A percentile compares a stretch with the other conserved stretches of the same genome.
These are phyloP conservation scores for Colletotrichum plurivorum DNA, from an alignment of 2,329 filamentous ascomycete genomes.

Conservation along the genomic window DNA sequence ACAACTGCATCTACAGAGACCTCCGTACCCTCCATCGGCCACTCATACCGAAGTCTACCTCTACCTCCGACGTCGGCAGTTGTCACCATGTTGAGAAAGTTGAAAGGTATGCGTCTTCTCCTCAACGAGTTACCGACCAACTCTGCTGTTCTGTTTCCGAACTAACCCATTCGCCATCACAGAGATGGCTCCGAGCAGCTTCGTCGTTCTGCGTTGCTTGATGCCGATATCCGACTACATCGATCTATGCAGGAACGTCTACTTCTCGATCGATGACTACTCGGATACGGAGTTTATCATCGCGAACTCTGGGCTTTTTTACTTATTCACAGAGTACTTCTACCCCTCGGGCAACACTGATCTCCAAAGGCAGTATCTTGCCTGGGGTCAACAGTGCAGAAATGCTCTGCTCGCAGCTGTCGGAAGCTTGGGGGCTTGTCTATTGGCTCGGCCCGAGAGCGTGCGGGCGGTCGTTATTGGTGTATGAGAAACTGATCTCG, in stretches of 20 bases:
- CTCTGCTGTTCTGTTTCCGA: not conserved
- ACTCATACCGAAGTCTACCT: slow-evolving; percentile 4
- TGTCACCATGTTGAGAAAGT: not conserved
- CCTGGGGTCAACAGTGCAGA: slow-evolving; percentile 7
- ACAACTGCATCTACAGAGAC: no score
- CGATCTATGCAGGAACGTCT: slow-evolving; percentile 62
- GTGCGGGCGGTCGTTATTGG: slow-evolving; percentile 14
- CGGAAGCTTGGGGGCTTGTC: not conserved
- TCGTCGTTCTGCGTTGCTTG: slow-evolving; percentile 11
- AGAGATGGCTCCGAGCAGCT: slow-evolving; percentile 7
- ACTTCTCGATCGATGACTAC: slow-evolving; percentile 66
- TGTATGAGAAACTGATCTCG: not conserved
- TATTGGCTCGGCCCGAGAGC: not conserved
- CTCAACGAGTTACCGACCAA: not conserved
- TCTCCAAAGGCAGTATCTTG: not conserved
- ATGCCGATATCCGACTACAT: slow-evolving; percentile 59
- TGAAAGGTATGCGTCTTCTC: not conserved
- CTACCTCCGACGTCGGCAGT: slow-evolving; percentile 16
- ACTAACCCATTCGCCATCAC: no score
- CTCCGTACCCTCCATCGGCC: no score
- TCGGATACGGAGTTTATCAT: slow-evolving; percentile 64
- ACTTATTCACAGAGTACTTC: slow-evolving; percentile 59
- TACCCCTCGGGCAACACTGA: not conserved
- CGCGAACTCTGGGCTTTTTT: slow-evolving; percentile 63
- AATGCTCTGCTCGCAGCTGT: slow-evolving; percentile 13